Conservation (phyloP, 1,284 basidiomycete species). For the Ustilago nuda region DNA sequence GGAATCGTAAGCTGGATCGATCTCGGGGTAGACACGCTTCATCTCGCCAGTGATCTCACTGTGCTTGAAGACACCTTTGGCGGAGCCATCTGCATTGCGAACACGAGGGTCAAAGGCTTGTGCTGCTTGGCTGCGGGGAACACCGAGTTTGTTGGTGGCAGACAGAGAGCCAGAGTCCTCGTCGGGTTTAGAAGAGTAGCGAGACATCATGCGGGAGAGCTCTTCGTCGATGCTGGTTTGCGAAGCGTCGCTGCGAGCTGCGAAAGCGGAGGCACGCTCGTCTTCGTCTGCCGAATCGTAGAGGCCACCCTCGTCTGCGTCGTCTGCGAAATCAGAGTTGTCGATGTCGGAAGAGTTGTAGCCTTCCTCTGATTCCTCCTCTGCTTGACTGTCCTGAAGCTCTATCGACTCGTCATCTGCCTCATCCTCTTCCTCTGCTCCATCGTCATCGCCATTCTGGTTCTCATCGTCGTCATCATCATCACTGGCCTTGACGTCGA, state of each 20-base stretch:
- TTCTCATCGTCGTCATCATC: conserved; percentile 49
- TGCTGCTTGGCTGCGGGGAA: conserved; percentile 65
- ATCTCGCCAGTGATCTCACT: conserved; percentile 87
- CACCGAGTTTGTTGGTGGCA: conserved; percentile 64
- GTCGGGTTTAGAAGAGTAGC: conserved; percentile 69
- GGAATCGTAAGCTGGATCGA: conserved; percentile 95
- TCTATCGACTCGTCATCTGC: conserved; percentile 53
- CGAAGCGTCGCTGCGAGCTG: conserved; percentile 44
- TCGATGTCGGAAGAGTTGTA: conserved; percentile 48
- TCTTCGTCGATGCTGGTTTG: conserved; percentile 56
- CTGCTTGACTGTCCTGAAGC: conserved; percentile 34
- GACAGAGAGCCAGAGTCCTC: conserved; percentile 61
- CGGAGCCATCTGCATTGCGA: conserved; percentile 69
- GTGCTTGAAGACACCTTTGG: conserved; percentile 71
- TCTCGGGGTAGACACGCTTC: conserved; percentile 88
- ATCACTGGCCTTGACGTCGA: conserved; percentile 70
- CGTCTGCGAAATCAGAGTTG: conserved; percentile 28
- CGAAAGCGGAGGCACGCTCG: conserved; percentile 46
- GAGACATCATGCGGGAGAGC: conserved; percentile 62
- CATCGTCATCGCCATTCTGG: conserved; percentile 36
- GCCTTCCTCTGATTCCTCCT: conserved; percentile 36
- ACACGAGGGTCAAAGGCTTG: conserved; percentile 77
- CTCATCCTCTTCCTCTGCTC: conserved; percentile 50
- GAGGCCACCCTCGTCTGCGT: conserved; percentile 32
- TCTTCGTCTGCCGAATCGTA: conserved; percentile 61